phyloP scores from a whole-genome alignment of 2,329 filamentous ascomycete genomes.

The Colletotrichum destructivum region DNA sequence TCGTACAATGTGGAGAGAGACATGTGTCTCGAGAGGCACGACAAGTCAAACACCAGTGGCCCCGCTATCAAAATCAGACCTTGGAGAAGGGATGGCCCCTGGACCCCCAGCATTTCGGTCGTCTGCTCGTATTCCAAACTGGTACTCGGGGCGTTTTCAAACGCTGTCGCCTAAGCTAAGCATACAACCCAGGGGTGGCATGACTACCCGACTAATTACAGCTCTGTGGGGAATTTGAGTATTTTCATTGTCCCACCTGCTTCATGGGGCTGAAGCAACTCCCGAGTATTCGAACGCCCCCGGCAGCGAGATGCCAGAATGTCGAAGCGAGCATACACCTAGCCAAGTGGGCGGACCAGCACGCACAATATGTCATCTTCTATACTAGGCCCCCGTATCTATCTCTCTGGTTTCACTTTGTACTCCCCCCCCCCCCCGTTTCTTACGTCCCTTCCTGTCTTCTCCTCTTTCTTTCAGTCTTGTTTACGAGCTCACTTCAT shows the following conservation, averaged over 20 bases:
- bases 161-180: background rate
- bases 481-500: background rate
- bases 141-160: background rate
- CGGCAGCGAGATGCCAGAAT: background rate
- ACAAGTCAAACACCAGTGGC: background rate
- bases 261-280: background rate
- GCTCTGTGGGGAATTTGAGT: background rate
- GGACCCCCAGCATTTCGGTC: background rate
- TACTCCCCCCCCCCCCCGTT: too few species aligned
- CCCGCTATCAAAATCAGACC: background rate
- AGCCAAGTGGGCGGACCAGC: background rate
- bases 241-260: background rate
- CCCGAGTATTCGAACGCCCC: background rate
- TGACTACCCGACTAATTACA: background rate
- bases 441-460: too few species aligned
- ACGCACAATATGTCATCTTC: background rate
- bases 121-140: slow-evolving; percentile 5
- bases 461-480: background rate
- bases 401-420: too few species aligned
- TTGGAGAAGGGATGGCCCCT: background rate
- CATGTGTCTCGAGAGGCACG: background rate
- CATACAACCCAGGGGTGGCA: background rate
- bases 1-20: too few species aligned
- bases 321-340: background rate
- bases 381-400: background rate